A percentile compares a stretch with the other conserved stretches of the same genome.
These are phyloP conservation scores for Phytophthora europaea DNA, from an alignment of 352 stramenopile genomes.

Conservation along the genomic window DNA sequence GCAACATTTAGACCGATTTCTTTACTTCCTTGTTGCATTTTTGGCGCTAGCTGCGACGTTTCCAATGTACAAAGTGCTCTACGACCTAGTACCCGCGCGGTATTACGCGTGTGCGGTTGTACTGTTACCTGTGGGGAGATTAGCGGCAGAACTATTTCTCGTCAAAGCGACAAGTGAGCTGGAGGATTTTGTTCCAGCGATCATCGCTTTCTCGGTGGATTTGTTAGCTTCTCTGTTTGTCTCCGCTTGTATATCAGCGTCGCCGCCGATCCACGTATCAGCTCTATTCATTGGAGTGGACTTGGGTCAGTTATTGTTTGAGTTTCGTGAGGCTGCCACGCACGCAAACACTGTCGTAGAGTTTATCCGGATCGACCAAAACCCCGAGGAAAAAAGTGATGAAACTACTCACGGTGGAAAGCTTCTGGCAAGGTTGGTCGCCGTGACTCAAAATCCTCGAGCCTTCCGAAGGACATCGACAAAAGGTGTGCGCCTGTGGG, in stretches of 20 bases:
- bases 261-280: not conserved
- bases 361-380: not conserved
- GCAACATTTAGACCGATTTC: not conserved
- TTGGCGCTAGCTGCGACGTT: not conserved
- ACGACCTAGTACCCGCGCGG: not conserved
- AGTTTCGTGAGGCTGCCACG: not conserved
- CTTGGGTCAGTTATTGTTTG: not conserved
- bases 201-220: not conserved
- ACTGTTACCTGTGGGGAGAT: not conserved
- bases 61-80: not conserved
- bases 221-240: not conserved
- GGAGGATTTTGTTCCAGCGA: not conserved
- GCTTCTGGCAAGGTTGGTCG: not conserved
- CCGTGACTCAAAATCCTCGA: not conserved
- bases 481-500: not conserved
- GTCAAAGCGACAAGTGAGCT: not conserved
- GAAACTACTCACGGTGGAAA: not conserved
- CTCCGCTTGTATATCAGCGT: not conserved
- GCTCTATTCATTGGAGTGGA: not conserved
- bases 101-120: not conserved
- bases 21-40: not conserved
- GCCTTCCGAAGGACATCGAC: not conserved
- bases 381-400: not conserved
- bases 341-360: not conserved
- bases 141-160: not conserved